A percentile compares a stretch with the other conserved stretches of the same genome.
Conservation (phyloP, 768 basidiomycete species). For the Arthromyces matolae region DNA sequence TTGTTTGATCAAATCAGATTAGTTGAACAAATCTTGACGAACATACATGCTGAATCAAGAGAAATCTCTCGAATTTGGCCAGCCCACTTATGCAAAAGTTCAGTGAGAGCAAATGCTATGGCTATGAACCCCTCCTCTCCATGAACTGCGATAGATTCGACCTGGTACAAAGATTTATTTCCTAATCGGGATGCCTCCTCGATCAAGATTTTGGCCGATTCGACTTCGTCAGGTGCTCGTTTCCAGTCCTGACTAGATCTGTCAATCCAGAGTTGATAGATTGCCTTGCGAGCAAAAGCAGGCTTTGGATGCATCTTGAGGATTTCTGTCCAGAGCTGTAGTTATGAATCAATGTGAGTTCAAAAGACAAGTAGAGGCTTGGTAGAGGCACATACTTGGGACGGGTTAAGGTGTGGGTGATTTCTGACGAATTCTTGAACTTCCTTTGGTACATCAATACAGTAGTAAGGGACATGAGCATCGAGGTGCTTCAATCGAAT, state of each 20-base stretch:
- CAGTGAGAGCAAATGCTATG: constrained; percentile 25
- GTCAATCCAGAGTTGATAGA: constrained; percentile 23
- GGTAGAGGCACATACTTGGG: constrained; percentile 12
- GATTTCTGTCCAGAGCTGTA: constrained; percentile 21
- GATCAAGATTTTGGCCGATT: constrained; percentile 24
- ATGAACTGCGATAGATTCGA: constrained; percentile 5
- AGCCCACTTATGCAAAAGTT: constrained; percentile 20
- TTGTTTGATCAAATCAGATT: background rate
- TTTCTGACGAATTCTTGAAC: constrained; percentile 8
- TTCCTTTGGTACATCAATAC: constrained; percentile 17
- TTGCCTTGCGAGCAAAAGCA: constrained; percentile 8
- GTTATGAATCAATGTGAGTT: constrained; percentile 1
- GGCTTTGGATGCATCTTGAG: constrained; percentile 6
- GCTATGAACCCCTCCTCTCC: constrained; percentile 16
- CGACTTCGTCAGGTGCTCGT: constrained; percentile 22
- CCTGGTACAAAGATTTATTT: constrained; percentile 2
- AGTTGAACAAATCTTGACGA: background rate
- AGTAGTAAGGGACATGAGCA: constrained; percentile 23
- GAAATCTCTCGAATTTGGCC: constrained; percentile 22
- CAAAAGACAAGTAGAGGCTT: background rate
- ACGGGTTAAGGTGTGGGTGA: constrained; percentile 4
- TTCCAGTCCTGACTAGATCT: constrained; percentile 18
- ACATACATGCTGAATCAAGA: background rate
- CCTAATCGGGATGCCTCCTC: constrained; percentile 10
- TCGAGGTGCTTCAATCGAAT: constrained; percentile 17